phyloP scores from a whole-genome alignment of 129 eudicot species.

The Artemisia argyi region DNA sequence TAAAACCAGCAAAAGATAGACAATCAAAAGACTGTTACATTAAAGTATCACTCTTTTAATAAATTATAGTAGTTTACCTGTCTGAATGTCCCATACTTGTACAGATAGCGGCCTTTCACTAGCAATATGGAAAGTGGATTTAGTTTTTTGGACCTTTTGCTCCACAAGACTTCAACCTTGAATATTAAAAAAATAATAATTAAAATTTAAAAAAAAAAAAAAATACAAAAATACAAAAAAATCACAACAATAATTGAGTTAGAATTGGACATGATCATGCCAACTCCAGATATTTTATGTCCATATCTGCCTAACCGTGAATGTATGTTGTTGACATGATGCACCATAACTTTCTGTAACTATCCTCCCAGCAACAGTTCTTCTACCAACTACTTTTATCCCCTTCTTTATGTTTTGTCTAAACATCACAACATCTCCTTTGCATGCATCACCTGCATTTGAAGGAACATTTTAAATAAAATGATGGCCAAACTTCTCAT shows the following conservation, averaged over 20 bases:
- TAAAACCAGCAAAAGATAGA: slow-evolving; percentile 20
- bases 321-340: slow-evolving; percentile 77
- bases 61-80: slow-evolving; percentile 44
- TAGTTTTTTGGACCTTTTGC: slow-evolving; percentile 51
- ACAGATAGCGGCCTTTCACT: slow-evolving; percentile 79
- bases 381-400: slow-evolving; percentile 46
- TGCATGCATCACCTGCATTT: slow-evolving; percentile 86
- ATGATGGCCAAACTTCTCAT: slow-evolving; percentile 2
- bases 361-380: slow-evolving; percentile 77
- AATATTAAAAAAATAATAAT: background rate
- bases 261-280: background rate
- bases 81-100: slow-evolving; percentile 66
- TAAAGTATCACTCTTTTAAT: background rate
- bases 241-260: background rate
- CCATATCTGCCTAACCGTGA: slow-evolving; percentile 57
- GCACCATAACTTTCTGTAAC: slow-evolving; percentile 88
- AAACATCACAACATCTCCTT: slow-evolving; percentile 81
- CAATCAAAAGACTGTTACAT: background rate
- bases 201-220: background rate
- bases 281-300: background rate
- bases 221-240: background rate
- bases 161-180: slow-evolving; percentile 90
- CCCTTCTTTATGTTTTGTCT: slow-evolving; percentile 63
- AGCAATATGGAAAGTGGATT: slow-evolving; percentile 71
- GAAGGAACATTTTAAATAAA: slow-evolving; percentile 11